Evolutionary conservation across 768 basidiomycete genomes (phyloP).

Genomic region (Collybia sordida): DNA sequence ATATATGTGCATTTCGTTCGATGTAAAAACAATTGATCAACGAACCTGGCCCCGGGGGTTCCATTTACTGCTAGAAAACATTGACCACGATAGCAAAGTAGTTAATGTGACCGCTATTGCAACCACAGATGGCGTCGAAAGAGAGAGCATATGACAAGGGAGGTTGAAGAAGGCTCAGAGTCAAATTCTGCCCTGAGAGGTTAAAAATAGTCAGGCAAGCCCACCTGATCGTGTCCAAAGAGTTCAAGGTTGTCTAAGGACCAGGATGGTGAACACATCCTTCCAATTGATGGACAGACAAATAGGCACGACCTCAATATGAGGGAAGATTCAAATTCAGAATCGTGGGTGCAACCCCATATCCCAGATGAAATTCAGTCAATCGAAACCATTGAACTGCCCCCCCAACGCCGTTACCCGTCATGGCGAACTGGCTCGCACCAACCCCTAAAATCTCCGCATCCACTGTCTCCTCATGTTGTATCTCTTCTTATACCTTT

Average conservation of each 20-base stretch:
- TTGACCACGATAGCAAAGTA: slow-evolving; percentile 9
- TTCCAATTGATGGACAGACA: not conserved
- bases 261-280: too few relatives aligned
- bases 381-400: slow-evolving; percentile 35
- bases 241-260: not conserved
- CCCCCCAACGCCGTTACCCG: slow-evolving; percentile 20
- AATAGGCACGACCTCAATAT: not conserved
- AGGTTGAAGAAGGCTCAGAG: slow-evolving; percentile 1
- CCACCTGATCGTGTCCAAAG: not conserved
- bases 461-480: slow-evolving; percentile 62
- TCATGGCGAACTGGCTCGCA: slow-evolving; percentile 26
- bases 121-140: not conserved
- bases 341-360: slow-evolving; percentile 3
- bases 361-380: slow-evolving; percentile 15
- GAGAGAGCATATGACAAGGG: not conserved
- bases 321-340: not conserved
- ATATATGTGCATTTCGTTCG: not conserved
- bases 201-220: slow-evolving; percentile 5
- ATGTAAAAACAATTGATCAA: not conserved
- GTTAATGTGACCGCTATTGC: slow-evolving; percentile 6
- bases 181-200: not conserved
- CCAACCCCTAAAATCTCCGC: slow-evolving; percentile 32
- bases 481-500: slow-evolving; percentile 74
- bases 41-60: slow-evolving; percentile 39
- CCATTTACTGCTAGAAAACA: slow-evolving; percentile 37